Base-by-base conservation (phyloP, 2,329 filamentous ascomycete species). In the Colletotrichum sojae region DNA sequence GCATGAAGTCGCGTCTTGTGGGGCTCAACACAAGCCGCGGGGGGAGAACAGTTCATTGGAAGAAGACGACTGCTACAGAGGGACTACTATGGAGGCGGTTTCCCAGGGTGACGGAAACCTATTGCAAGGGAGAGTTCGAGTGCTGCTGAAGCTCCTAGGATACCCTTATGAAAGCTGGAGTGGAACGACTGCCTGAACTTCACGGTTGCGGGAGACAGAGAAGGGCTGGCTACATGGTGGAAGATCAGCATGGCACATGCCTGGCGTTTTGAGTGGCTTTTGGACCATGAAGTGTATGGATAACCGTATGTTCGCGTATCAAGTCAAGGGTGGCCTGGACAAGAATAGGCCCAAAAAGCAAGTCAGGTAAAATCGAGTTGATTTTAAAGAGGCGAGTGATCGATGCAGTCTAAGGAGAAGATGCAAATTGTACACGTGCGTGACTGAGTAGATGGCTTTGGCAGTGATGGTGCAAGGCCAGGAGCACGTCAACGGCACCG, bases 241-340 rank as follows among this genome's bases (percentile, higher is more conserved):
- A 39, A 43, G 39, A 48, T 40, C 22, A 39, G 54, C 48, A 68
- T 51, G 66, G 39, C 61, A 65, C 43, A 31, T 40, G 31, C 31
- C 48, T 55, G 61, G 49, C 48, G 61, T 43, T 65, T 68, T 54
- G 46, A 51, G 22, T 53, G 46, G 36, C 22, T 58, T 46, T 65
- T 25, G 43, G 20, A 59, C 40, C 27, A 40, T 25, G 40, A 57
- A 45, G 61, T 54, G 53, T 49, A 65, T 31, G 54, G 66, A 65
- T 69, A 25, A 68, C 49, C 36, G 43, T 31, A 22, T 69, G 49
- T 54, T 22, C 39, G 39, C 43, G 55, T 56, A 45, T 48, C 10
- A 65, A 39, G 54, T 45, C 25, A 13, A 49, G 31, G 45, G 31
- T 39, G 25, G 27, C 52, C 22, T 46, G 39, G 52, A 16, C n/a